Evolutionary conservation across 2,329 filamentous ascomycete genomes (phyloP).

Genomic region (Trichoderma semiorbis): DNA sequence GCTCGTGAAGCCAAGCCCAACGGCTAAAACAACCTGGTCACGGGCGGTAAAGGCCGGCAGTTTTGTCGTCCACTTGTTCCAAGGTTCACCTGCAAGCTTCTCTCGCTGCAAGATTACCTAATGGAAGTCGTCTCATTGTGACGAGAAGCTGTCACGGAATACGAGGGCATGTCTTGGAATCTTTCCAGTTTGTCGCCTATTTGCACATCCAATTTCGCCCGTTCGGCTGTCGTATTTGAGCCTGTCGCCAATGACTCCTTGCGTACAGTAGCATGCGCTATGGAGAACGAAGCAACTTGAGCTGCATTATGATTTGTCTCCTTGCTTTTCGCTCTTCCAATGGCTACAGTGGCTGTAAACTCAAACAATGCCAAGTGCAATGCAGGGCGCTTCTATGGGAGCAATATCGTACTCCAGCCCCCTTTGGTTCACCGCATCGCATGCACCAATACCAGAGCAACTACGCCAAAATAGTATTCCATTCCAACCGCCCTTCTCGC

Average conservation of each 20-base stretch:
- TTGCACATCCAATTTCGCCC: neutral
- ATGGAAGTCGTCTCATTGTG: neutral
- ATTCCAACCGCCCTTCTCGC: neutral
- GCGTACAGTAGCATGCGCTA: neutral
- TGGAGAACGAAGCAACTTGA: neutral
- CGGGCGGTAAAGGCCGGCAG: conserved; percentile 5
- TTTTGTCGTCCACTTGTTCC: neutral
- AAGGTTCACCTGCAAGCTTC: no score
- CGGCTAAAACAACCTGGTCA: neutral
- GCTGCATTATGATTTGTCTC: neutral
- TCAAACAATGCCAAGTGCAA: neutral
- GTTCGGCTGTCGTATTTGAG: neutral
- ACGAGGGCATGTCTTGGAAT: neutral
- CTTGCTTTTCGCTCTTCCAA: neutral
- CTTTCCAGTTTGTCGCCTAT: neutral
- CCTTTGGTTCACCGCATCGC: neutral
- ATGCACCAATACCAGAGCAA: neutral
- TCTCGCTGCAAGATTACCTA: neutral
- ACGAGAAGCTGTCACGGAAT: neutral
- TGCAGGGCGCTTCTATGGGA: neutral
- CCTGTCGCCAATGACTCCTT: neutral
- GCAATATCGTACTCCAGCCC: neutral
- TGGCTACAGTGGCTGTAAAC: neutral
- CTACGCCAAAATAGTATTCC: neutral
- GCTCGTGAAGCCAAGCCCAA: conserved; percentile 8